Evolutionary conservation across 164 flowering plant species (phyloP).

Genomic region (Nymphaea thermarum): DNA sequence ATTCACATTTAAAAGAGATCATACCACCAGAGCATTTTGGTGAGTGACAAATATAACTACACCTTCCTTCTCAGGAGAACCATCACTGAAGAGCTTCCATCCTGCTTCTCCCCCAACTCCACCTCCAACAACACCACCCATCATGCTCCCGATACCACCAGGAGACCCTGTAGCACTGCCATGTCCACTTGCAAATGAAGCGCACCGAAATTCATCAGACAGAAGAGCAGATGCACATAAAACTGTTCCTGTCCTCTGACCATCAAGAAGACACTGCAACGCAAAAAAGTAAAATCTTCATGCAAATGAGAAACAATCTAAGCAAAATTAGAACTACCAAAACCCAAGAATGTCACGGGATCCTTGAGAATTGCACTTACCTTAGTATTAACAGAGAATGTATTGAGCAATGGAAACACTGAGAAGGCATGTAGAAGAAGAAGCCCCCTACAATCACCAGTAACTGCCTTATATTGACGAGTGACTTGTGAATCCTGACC

Average conservation of each 20-base stretch:
- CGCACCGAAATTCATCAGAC: constrained; percentile 40
- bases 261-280: constrained; percentile 81
- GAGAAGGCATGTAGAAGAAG: constrained; percentile 62
- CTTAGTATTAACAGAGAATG: constrained; percentile 52
- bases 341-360: background rate
- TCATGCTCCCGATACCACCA: constrained; percentile 67
- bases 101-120: constrained; percentile 64
- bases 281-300: constrained; percentile 9
- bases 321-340: background rate
- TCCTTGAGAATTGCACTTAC: constrained; percentile 16
- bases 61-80: constrained; percentile 78
- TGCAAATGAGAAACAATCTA: background rate
- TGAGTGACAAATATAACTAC: constrained; percentile 86
- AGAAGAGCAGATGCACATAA: constrained; percentile 80
- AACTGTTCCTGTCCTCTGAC: constrained; percentile 64
- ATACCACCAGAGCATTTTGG: constrained; percentile 96
- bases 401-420: constrained; percentile 53
- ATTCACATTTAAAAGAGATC: constrained; percentile 5
- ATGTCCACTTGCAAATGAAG: constrained; percentile 23
- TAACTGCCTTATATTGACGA: constrained; percentile 80
- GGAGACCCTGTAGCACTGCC: constrained; percentile 35
- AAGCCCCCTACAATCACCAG: constrained; percentile 86
- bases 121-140: constrained; percentile 55
- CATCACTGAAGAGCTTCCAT: constrained; percentile 73
- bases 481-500: constrained; percentile 81